A percentile compares a stretch with the other conserved stretches of the same genome.
Evolutionary conservation across 1,284 basidiomycete species (phyloP).

Genomic region (Cryptococcus depauperatus): DNA sequence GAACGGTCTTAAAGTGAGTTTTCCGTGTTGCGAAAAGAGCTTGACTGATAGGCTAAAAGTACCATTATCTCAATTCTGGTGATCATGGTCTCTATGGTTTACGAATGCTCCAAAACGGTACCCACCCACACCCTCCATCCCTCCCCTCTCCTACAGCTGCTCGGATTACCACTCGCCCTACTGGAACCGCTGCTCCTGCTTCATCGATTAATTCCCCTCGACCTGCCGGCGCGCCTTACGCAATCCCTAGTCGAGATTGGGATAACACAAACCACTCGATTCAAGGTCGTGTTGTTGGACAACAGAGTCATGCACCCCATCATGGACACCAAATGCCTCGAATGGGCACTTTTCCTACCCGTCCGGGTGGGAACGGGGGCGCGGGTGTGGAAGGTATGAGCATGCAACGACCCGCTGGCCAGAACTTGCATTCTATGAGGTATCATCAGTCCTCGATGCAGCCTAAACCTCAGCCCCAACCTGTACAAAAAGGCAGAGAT

Average conservation of each 20-base stretch:
- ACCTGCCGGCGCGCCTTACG: slow-evolving; percentile 21
- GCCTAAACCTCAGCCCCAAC: slow-evolving; percentile 13
- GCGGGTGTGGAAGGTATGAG: not conserved
- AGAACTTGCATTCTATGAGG: not conserved
- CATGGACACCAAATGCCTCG: slow-evolving; percentile 12
- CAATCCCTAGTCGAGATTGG: slow-evolving; percentile 19
- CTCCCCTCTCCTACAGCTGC: slow-evolving; percentile 14
- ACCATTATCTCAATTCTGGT: slow-evolving; percentile 94
- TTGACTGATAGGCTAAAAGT: slow-evolving; percentile 39
- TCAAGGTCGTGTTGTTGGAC: slow-evolving; percentile 15
- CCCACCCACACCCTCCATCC: slow-evolving; percentile 51
- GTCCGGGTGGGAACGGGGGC: not conserved
- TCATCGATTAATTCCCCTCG: not conserved
- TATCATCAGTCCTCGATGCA: not conserved
- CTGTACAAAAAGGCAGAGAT: slow-evolving; percentile 34
- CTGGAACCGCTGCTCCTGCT: slow-evolving; percentile 3
- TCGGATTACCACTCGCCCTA: not conserved
- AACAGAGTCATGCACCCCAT: slow-evolving; percentile 1
- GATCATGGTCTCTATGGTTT: slow-evolving; percentile 86
- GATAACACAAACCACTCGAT: not conserved
- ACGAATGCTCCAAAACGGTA: slow-evolving; percentile 70
- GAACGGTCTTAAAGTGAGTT: slow-evolving; percentile 68
- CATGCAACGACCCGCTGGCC: not conserved
- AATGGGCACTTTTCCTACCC: slow-evolving; percentile 22
- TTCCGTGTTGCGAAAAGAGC: not conserved